phyloP scores from a whole-genome alignment of 1,139 yeast genomes.

The Meyerozyma elateridarum region DNA sequence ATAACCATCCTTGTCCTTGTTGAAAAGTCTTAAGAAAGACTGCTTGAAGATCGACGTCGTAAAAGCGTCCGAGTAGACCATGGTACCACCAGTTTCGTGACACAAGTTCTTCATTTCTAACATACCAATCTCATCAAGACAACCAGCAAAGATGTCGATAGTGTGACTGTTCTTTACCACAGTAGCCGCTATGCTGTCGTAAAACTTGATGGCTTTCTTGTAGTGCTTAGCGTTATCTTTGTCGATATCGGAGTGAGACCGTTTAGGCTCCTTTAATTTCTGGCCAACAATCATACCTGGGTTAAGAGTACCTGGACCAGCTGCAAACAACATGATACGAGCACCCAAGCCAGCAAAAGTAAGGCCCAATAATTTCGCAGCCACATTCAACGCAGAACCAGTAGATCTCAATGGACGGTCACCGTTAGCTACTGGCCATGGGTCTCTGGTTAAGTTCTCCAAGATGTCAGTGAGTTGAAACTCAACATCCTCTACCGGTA shows the following conservation, averaged over 20 bases:
- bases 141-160: constrained; percentile 92
- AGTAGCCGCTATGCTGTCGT: constrained; percentile 72
- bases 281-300: constrained; percentile 95
- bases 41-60: constrained; percentile 96
- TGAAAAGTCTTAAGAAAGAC: constrained; percentile 81
- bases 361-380: constrained; percentile 76
- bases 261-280: constrained; percentile 89
- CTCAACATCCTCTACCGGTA: constrained; percentile 84
- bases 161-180: constrained; percentile 73
- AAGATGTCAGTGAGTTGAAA: constrained; percentile 77
- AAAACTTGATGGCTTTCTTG: constrained; percentile 84
- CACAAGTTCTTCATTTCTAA: constrained; percentile 91
- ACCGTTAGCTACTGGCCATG: constrained; percentile 89
- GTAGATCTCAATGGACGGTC: constrained; percentile 89
- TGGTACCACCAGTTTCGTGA: constrained; percentile 89
- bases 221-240: constrained; percentile 75
- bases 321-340: constrained; percentile 83
- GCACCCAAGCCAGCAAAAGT: constrained; percentile 90
- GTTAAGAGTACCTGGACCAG: constrained; percentile 92
- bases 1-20: constrained; percentile 81
- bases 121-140: constrained; percentile 97
- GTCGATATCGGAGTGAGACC: constrained; percentile 95
- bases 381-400: constrained; percentile 87
- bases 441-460: constrained; percentile 76
- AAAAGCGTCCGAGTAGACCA: constrained; percentile 89